A percentile compares a stretch with the other conserved stretches of the same genome.
Conservation (phyloP, 139 green algal genomes). For the Micromonas commoda region DNA sequence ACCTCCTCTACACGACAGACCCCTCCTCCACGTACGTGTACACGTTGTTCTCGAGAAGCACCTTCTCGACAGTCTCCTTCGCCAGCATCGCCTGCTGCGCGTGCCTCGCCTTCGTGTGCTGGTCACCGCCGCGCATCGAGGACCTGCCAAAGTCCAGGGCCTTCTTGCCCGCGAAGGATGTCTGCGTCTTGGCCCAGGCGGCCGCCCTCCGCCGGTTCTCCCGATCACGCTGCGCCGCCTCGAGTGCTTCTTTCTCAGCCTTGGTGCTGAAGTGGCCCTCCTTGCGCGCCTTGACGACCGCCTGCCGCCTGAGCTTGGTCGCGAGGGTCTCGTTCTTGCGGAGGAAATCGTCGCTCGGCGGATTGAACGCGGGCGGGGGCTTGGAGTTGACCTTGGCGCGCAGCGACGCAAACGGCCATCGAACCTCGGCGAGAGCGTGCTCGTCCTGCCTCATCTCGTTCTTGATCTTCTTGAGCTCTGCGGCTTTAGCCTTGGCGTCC, state of each 20-base stretch:
- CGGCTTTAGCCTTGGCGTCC: not conserved
- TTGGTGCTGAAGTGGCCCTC: not conserved
- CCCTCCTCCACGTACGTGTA: not conserved
- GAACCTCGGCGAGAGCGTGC: not conserved
- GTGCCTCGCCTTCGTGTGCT: not conserved
- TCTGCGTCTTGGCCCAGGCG: not conserved
- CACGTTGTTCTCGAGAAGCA: not conserved
- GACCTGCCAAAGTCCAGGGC: not conserved
- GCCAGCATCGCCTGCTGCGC: not conserved
- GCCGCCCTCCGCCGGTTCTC: not conserved
- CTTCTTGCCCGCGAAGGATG: not conserved
- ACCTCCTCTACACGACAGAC: too few relatives aligned
- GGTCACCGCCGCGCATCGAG: not conserved
- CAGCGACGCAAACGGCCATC: not conserved
- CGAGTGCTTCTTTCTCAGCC: not conserved
- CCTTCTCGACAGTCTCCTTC: not conserved
- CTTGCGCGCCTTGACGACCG: not conserved
- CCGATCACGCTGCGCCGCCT: not conserved
- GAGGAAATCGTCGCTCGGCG: not conserved
- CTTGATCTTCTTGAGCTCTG: too few relatives aligned
- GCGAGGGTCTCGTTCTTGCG: not conserved
- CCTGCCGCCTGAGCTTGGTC: not conserved
- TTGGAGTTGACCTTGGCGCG: not conserved
- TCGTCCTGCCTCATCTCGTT: not conserved
- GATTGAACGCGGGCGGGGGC: not conserved